Percentiles rank a stretch among this genome's conserved stretches.
phyloP scores from a whole-genome alignment of 148 eudicot species.

The Cornus suecica region DNA sequence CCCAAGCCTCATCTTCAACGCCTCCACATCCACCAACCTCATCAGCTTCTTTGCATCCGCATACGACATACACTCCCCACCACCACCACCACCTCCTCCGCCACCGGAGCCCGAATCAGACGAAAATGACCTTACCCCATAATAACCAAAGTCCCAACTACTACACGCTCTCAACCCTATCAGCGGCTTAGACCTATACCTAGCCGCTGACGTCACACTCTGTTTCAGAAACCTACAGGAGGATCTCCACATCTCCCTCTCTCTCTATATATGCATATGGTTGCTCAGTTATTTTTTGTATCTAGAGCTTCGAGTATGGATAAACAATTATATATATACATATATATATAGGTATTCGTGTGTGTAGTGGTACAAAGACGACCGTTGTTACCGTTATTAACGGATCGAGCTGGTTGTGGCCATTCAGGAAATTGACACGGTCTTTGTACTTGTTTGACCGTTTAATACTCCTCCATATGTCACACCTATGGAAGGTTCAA shows the following conservation, averaged over 20 bases:
- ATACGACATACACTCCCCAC: slow-evolving; percentile 33
- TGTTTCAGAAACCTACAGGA: slow-evolving; percentile 13
- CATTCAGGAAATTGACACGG: neutral
- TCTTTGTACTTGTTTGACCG: neutral
- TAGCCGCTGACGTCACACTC: slow-evolving; percentile 3
- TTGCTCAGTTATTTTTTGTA: neutral
- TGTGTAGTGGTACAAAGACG: no score
- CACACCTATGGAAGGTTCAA: neutral
- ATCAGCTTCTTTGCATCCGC: slow-evolving; percentile 72
- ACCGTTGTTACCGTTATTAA: neutral
- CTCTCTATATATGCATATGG: neutral
- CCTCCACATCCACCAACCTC: slow-evolving; percentile 77
- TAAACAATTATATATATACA: neutral
- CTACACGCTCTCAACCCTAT: slow-evolving; percentile 3
- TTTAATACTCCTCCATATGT: neutral
- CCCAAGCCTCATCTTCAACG: slow-evolving; percentile 67
- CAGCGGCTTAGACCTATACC: slow-evolving; percentile 9
- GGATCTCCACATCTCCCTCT: slow-evolving; percentile 24
- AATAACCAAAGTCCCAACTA: neutral
- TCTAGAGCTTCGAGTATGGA: neutral
- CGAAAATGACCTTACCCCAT: slow-evolving; percentile 11
- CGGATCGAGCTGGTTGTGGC: neutral
- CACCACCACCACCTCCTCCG: slow-evolving; percentile 9
- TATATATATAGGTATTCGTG: neutral
- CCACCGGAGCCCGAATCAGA: neutral